Evolutionary conservation across 352 stramenopile genomes (phyloP), one percentile per base, ranked within the genome.

Genomic region (Phytopythium cucurbitacearum): DNA sequence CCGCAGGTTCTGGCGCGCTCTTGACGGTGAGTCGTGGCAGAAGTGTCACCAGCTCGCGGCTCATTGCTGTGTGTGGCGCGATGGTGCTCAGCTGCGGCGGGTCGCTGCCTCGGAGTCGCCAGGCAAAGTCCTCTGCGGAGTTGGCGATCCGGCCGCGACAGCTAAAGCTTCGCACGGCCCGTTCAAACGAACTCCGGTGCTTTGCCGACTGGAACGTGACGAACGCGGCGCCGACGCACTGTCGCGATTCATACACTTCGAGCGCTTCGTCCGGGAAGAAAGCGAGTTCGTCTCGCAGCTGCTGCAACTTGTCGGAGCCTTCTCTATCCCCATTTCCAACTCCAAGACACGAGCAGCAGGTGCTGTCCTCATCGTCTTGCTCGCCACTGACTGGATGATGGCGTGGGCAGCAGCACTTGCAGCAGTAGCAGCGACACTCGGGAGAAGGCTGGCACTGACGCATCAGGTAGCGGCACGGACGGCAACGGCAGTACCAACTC

Each of bases 1-100:
- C 83, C 52, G 90, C 76, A 5, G 83, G 83, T 41, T 93, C 83
- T 0, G 83, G 83, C 12, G 83, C 83, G 50, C 73, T 87, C 15
- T 64, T 74, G 16, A 92, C 63, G 16, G 84, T 60, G n/a, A 89
- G 64, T 28, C 70, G 67, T 3, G 62, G 52, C 5, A 85, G 57
- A 35, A 82, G 58, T 48, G 73, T 66, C 32, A 59, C 64, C 7
- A 91, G 50, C 6, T 74, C 49, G 4, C 33, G 21, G 8, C 46
- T 44, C 41, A 15, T 70, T 41, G n/a, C 21, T 73, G 48, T 34
- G 60, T 53, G 12, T 57, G 63, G 28, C 60, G 32, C 10, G 63
- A 41, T 7, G 55, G 49, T 49, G 57, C 51, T 48, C 44, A 55
- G 40, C 10, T 56, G 51, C 41, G 57, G 46, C 40, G 60, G 51